Evolutionary conservation across 2,329 filamentous ascomycete species (phyloP).

Genomic region (Coniella lustricola): DNA sequence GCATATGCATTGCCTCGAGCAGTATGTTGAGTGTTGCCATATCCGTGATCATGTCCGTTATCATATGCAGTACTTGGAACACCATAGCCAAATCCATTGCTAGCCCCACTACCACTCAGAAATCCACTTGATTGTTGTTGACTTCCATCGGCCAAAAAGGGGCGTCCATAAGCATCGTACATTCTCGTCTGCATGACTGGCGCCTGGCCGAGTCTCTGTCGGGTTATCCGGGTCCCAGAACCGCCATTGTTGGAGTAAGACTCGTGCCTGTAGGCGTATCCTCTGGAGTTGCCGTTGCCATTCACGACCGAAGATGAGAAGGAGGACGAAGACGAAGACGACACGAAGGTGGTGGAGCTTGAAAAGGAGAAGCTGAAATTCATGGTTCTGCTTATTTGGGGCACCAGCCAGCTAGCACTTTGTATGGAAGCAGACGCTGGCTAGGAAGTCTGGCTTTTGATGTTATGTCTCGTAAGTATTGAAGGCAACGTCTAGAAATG

Average conservation of each 20-base stretch:
- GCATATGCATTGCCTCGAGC: too few species aligned
- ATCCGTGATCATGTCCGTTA: too few species aligned
- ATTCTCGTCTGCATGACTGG: constrained; percentile 7
- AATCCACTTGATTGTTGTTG: not conserved
- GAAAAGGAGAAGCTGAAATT: constrained; percentile 15
- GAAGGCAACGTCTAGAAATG: too few species aligned
- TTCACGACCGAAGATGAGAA: too few species aligned
- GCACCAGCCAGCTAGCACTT: too few species aligned
- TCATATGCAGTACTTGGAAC: too few species aligned
- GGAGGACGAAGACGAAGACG: constrained; percentile 9
- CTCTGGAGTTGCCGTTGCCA: constrained; percentile 10
- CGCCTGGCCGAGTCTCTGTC: constrained; percentile 9
- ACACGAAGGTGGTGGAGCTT: constrained; percentile 12
- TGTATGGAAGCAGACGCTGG: too few species aligned
- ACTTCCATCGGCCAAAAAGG: constrained; percentile 2
- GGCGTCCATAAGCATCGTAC: constrained; percentile 11
- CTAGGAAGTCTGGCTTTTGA: not conserved
- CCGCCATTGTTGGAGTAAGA: constrained; percentile 11
- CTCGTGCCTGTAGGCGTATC: constrained; percentile 10
- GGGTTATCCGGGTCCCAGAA: constrained; percentile 11
- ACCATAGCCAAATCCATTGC: not conserved
- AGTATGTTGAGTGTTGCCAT: too few species aligned
- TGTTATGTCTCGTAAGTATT: not conserved
- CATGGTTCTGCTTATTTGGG: constrained; percentile 1
- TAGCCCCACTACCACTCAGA: not conserved